Conservation (phyloP, 176 grass and related monocot genomes). For the Aegilops tauschii region DNA sequence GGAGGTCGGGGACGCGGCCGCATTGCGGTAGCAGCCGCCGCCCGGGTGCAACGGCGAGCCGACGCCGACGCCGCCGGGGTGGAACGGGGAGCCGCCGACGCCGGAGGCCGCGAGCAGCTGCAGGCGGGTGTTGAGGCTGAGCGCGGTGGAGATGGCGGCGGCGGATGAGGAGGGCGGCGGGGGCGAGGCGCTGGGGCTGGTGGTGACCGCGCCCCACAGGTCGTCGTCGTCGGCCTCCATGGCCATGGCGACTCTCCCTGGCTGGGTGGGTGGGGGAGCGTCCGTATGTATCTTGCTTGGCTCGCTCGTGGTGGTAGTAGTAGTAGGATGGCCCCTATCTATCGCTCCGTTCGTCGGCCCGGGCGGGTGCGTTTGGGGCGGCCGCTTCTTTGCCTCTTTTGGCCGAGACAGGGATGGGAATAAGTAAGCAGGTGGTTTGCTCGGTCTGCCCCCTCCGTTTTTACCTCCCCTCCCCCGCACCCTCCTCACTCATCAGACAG, state of each 20-base stretch:
- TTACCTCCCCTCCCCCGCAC: neutral
- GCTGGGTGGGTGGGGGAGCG: neutral
- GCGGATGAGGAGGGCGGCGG: neutral
- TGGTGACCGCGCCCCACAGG: constrained; percentile 38
- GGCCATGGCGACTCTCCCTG: neutral
- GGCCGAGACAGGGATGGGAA: neutral
- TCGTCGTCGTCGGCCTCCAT: constrained; percentile 40
- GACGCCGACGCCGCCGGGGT: neutral
- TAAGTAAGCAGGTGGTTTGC: neutral
- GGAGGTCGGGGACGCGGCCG: constrained; percentile 15
- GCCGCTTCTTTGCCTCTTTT: constrained; percentile 23
- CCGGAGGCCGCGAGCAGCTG: constrained; percentile 12
- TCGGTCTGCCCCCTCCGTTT: neutral
- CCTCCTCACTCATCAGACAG: neutral
- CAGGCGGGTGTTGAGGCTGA: constrained; percentile 46
- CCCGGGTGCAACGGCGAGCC: neutral
- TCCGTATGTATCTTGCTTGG: neutral
- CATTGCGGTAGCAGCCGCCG: constrained; percentile 15
- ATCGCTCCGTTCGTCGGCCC: too few species aligned
- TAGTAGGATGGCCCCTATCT: too few species aligned
- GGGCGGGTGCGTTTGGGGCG: neutral
- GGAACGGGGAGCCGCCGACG: neutral
- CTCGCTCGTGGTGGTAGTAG: too few species aligned
- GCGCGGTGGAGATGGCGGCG: constrained; percentile 35
- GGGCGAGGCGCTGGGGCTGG: constrained; percentile 32